Conservation (phyloP, 495 filamentous ascomycete species). For the Neurospora discreta region DNA sequence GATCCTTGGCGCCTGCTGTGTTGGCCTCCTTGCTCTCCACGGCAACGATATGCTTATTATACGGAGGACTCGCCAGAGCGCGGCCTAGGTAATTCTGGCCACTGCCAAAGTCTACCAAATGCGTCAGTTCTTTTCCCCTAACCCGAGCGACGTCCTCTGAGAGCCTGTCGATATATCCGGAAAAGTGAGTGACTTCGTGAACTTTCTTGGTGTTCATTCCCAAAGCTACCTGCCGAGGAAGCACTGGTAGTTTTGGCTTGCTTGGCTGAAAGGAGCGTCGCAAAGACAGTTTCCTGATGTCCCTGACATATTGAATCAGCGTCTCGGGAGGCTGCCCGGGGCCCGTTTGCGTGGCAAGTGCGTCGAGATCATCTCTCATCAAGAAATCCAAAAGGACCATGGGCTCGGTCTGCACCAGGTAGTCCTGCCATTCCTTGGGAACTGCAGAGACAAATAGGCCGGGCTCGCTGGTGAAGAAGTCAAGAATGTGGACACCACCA, state of each 20-base stretch:
- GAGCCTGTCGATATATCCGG: conserved; percentile 43
- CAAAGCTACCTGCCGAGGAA: conserved; percentile 61
- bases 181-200: conserved; percentile 71
- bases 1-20: conserved; percentile 69
- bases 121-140: conserved; percentile 49
- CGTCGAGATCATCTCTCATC: conserved; percentile 57
- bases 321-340: conserved; percentile 50
- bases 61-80: conserved; percentile 71
- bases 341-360: conserved; percentile 9
- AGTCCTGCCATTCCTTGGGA: conserved; percentile 68
- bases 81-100: conserved; percentile 94
- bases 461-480: conserved; percentile 84
- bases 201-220: conserved; percentile 96
- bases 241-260: conserved; percentile 31
- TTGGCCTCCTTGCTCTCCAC: conserved; percentile 81
- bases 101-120: conserved; percentile 91
- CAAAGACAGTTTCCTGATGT: conserved; percentile 61
- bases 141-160: conserved; percentile 35
- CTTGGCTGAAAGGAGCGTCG: conserved; percentile 43
- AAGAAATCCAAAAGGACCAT: conserved; percentile 69
- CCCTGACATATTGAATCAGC: conserved; percentile 61
- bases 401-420: conserved; percentile 56
- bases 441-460: conserved; percentile 62
- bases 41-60: conserved; percentile 77
- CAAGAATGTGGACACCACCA: conserved; percentile 88